phyloP scores from a whole-genome alignment of 192 early-diverging fungal genomes.

The Coemansia brasiliensis region DNA sequence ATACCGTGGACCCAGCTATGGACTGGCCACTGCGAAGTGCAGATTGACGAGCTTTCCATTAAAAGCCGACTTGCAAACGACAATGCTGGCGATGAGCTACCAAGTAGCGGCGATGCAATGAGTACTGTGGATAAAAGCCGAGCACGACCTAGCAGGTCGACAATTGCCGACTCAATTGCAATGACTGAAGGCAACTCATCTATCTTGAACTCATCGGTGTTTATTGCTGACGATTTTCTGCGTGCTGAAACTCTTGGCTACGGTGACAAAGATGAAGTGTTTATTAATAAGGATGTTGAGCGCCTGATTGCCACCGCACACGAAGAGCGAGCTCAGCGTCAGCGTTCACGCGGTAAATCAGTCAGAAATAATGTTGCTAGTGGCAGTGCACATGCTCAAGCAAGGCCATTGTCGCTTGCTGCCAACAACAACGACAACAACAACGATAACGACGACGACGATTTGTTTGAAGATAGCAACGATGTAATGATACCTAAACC shows the following conservation, averaged over 20 bases:
- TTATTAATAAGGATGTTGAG: conserved; percentile 56
- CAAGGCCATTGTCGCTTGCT: not conserved
- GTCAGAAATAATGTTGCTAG: not conserved
- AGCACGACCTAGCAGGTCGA: conserved; percentile 8
- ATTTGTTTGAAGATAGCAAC: conserved; percentile 26
- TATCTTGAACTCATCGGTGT: conserved; percentile 76
- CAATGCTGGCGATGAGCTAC: conserved; percentile 6
- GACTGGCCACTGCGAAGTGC: conserved; percentile 73
- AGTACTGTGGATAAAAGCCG: conserved; percentile 17
- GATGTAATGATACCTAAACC: conserved; percentile 32
- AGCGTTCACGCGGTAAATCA: conserved; percentile 28
- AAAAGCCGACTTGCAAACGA: conserved; percentile 37
- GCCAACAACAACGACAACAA: not conserved
- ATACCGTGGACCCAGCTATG: conserved; percentile 86
- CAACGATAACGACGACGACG: conserved; percentile 8
- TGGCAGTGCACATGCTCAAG: not conserved
- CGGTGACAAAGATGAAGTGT: conserved; percentile 62
- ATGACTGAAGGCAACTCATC: conserved; percentile 63
- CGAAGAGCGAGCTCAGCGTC: conserved; percentile 44
- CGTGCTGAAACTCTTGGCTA: conserved; percentile 61
- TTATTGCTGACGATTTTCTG: conserved; percentile 88
- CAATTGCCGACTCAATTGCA: conserved; percentile 42
- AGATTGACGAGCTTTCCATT: conserved; percentile 68
- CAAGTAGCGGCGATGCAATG: conserved; percentile 9
- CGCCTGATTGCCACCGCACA: conserved; percentile 47